phyloP scores from a whole-genome alignment of 768 basidiomycete genomes.

The Phallus indusiatus region DNA sequence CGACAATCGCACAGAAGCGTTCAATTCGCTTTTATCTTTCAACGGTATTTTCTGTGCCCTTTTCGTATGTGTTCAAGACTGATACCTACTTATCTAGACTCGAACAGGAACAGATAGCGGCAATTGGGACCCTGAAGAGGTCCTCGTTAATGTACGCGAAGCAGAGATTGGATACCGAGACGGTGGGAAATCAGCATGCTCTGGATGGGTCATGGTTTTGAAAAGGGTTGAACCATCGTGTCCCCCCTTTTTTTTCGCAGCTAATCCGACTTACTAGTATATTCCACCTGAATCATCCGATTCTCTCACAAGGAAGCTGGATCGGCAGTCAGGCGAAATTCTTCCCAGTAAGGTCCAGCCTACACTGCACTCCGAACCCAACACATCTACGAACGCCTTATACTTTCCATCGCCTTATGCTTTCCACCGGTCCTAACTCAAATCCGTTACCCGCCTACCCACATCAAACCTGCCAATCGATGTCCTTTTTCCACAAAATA shows the following conservation, averaged over 20 bases:
- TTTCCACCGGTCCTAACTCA: neutral
- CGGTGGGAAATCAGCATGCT: slow-evolving; percentile 32
- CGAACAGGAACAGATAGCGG: slow-evolving; percentile 27
- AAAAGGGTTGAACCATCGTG: neutral
- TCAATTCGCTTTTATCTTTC: no score
- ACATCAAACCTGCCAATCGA: neutral
- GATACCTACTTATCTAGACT: no score
- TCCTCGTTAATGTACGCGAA: slow-evolving; percentile 51
- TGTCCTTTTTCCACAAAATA: no score
- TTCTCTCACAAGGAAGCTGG: neutral
- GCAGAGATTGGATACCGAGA: slow-evolving; percentile 69
- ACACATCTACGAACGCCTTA: neutral
- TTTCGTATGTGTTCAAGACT: no score
- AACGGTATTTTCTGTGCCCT: no score
- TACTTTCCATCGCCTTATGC: neutral
- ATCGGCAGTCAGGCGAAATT: neutral
- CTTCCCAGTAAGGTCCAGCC: neutral
- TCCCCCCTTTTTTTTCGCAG: neutral
- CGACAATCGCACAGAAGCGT: no score
- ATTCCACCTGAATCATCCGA: neutral
- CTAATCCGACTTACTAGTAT: slow-evolving; percentile 1
- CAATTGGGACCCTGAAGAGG: slow-evolving; percentile 38
- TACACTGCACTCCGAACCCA: neutral
- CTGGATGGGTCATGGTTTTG: slow-evolving; percentile 42
- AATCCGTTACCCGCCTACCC: neutral